These are phyloP conservation scores for Discostella pseudostelligera DNA, from an alignment of 108 stramenopile genomes.

Conservation along the genomic window DNA sequence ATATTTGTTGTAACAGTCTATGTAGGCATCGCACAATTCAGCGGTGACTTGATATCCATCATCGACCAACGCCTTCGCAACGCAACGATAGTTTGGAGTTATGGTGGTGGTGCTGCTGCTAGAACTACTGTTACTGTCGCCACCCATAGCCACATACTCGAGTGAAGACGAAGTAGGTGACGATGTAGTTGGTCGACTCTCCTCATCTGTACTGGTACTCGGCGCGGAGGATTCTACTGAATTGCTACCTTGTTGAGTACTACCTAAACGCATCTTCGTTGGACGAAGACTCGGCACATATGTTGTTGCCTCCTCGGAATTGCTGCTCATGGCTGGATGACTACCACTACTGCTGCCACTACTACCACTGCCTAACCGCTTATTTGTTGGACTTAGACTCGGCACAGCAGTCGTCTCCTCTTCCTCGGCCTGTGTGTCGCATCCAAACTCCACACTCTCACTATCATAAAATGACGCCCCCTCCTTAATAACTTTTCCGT, in stretches of 20 bases:
- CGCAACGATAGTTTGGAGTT: slow-evolving; percentile 1
- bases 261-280: too few relatives aligned
- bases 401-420: not conserved
- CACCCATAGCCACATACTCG: not conserved
- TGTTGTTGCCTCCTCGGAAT: too few relatives aligned
- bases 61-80: slow-evolving; percentile 9
- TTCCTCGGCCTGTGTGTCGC: not conserved
- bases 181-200: not conserved
- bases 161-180: too few relatives aligned
- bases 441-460: slow-evolving; percentile 29
- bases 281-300: too few relatives aligned
- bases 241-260: too few relatives aligned
- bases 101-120: not conserved
- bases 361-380: not conserved
- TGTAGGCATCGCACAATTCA: slow-evolving; percentile 14
- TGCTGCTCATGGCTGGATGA: not conserved
- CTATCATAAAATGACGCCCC: slow-evolving; percentile 37
- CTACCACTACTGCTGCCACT: not conserved
- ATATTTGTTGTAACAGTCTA: slow-evolving; percentile 25
- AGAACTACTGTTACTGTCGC: not conserved
- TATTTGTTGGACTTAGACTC: too few relatives aligned
- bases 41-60: slow-evolving; percentile 12
- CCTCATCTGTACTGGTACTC: too few relatives aligned
- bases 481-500: slow-evolving; percentile 15
- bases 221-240: too few relatives aligned